phyloP scores from a whole-genome alignment of 306 rosid genomes.

The Myrica gale region DNA sequence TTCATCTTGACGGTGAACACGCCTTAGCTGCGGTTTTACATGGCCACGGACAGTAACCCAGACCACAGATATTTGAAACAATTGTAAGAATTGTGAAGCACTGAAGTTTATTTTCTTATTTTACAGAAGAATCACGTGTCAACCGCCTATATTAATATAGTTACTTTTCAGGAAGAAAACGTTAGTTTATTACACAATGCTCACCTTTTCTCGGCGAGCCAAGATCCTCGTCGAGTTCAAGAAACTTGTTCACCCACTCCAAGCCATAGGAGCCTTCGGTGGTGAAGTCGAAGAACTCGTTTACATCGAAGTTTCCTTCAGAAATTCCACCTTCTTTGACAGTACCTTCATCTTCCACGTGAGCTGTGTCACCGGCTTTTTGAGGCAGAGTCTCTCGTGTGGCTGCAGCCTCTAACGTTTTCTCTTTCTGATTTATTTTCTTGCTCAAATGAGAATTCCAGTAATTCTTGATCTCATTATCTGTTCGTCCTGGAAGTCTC shows the following conservation, averaged over 20 bases:
- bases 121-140: conserved; percentile 1
- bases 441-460: conserved; percentile 81
- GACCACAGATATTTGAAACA: no score
- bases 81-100: no score
- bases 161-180: neutral
- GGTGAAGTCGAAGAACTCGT: conserved; percentile 51
- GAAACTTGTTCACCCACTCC: conserved; percentile 56
- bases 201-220: conserved; percentile 14
- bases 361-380: conserved; percentile 10
- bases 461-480: conserved; percentile 65
- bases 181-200: neutral
- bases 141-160: no score
- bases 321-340: conserved; percentile 7
- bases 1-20: no score
- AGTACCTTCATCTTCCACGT: conserved; percentile 2
- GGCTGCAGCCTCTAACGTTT: conserved; percentile 16
- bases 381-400: conserved; percentile 23
- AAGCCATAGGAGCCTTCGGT: conserved; percentile 37
- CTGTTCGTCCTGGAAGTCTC: conserved; percentile 70
- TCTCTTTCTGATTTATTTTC: conserved; percentile 33
- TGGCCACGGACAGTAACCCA: no score
- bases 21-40: no score
- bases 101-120: neutral
- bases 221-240: conserved; percentile 40
- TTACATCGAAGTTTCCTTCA: conserved; percentile 40